A percentile compares a stretch with the other conserved stretches of the same genome.
These are phyloP conservation scores for Chaetoceros tenuissimus DNA, from an alignment of 108 stramenopile genomes.

Conservation along the genomic window DNA sequence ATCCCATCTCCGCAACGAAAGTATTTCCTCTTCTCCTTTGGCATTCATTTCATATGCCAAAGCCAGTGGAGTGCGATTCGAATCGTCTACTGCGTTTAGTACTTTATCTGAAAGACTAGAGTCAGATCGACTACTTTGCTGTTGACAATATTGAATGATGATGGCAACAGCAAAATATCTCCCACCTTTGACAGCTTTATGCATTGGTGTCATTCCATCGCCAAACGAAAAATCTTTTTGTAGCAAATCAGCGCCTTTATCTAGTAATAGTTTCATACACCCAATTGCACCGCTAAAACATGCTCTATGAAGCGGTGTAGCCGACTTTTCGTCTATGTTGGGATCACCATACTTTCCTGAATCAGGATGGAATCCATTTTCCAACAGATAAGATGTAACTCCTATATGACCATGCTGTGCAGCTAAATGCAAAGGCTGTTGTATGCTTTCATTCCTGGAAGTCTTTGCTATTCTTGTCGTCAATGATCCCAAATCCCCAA, in stretches of 20 bases:
- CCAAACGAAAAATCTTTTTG: slow-evolving; percentile 67
- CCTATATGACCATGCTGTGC: slow-evolving; percentile 74
- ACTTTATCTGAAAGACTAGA: slow-evolving; percentile 17
- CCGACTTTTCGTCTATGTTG: slow-evolving; percentile 10
- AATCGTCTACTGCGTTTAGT: slow-evolving; percentile 16
- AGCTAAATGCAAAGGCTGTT: slow-evolving; percentile 62
- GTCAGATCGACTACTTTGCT: no score
- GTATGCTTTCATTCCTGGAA: slow-evolving; percentile 12
- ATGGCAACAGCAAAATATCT: slow-evolving; percentile 59
- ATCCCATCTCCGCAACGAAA: slow-evolving; percentile 67
- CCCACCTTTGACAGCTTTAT: slow-evolving; percentile 80
- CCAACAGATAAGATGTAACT: slow-evolving; percentile 45
- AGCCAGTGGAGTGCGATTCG: slow-evolving; percentile 31
- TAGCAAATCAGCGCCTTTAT: slow-evolving; percentile 30
- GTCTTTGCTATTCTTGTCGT: slow-evolving; percentile 13
- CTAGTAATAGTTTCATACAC: slow-evolving; percentile 60
- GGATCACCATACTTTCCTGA: neutral
- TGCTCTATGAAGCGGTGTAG: slow-evolving; percentile 78
- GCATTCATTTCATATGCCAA: slow-evolving; percentile 33
- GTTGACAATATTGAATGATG: slow-evolving; percentile 1
- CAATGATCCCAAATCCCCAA: slow-evolving; percentile 53
- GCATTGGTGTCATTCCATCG: slow-evolving; percentile 64
- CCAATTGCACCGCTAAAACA: slow-evolving; percentile 70
- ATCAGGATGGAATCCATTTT: slow-evolving; percentile 36
- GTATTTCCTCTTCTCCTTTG: slow-evolving; percentile 32